These are phyloP conservation scores for Athelia psychrophila DNA, from an alignment of 1,284 basidiomycete genomes.

Conservation along the genomic window DNA sequence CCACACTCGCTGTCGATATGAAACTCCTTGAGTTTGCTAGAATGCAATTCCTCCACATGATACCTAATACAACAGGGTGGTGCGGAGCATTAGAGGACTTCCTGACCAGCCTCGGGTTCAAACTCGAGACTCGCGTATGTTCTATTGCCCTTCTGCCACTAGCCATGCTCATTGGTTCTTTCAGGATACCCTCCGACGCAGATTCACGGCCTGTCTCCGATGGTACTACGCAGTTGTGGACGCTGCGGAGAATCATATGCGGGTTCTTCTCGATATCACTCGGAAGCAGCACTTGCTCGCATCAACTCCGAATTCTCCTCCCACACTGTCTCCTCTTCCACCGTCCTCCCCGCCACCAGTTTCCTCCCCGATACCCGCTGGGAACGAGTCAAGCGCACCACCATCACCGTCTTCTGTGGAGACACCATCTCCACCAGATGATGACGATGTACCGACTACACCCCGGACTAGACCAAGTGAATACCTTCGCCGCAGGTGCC, in stretches of 20 bases:
- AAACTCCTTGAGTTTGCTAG: slow-evolving; percentile 17
- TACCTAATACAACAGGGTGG: too few relatives aligned
- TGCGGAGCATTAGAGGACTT: too few relatives aligned
- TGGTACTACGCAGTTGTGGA: slow-evolving; percentile 10
- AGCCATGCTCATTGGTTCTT: too few relatives aligned
- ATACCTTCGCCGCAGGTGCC: slow-evolving; percentile 13
- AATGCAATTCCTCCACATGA: slow-evolving; percentile 14
- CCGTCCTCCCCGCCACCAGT: not conserved
- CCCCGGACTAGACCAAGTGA: slow-evolving; percentile 9
- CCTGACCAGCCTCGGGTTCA: slow-evolving; percentile 10
- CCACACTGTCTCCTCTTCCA: not conserved
- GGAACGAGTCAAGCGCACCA: too few relatives aligned
- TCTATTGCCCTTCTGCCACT: too few relatives aligned
- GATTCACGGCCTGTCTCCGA: slow-evolving; percentile 10
- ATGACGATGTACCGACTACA: too few relatives aligned
- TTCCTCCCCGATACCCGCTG: not conserved
- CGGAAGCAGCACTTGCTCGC: not conserved
- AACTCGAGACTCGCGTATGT: too few relatives aligned
- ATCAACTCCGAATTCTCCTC: not conserved
- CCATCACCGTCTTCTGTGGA: too few relatives aligned
- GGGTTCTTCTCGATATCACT: not conserved
- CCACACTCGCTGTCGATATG: slow-evolving; percentile 22
- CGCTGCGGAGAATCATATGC: not conserved
- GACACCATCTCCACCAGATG: too few relatives aligned
- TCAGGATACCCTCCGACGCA: slow-evolving; percentile 10